Evolutionary conservation across 768 basidiomycete genomes (phyloP).

Genomic region (Piloderma croceum): DNA sequence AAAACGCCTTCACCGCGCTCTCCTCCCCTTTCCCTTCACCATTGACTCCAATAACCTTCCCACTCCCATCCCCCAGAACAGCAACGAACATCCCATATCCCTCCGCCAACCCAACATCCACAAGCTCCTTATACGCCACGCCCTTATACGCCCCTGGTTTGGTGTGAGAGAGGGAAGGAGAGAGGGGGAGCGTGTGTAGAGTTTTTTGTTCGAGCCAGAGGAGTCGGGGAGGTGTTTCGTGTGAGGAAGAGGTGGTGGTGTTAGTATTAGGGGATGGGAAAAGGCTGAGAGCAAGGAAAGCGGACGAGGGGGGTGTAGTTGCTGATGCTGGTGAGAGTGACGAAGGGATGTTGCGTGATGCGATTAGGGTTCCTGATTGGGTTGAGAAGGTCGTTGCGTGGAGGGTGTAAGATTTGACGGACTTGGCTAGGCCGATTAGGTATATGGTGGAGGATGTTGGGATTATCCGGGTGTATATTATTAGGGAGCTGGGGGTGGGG

Average conservation of each 20-base stretch:
- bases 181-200: slow-evolving; percentile 3
- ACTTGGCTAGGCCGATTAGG: slow-evolving; percentile 47
- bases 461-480: slow-evolving; percentile 59
- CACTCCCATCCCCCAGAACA: slow-evolving; percentile 47
- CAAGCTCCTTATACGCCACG: slow-evolving; percentile 42
- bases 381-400: slow-evolving; percentile 60
- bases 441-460: slow-evolving; percentile 51
- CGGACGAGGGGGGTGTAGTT: no score
- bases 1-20: slow-evolving; percentile 33
- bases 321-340: slow-evolving; percentile 31
- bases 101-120: slow-evolving; percentile 61
- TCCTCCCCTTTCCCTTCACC: slow-evolving; percentile 40
- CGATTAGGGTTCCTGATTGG: slow-evolving; percentile 45
- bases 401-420: slow-evolving; percentile 52
- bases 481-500: slow-evolving; percentile 43
- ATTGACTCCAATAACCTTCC: slow-evolving; percentile 48
- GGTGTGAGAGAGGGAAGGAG: neutral
- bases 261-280: no score
- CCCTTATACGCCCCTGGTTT: slow-evolving; percentile 41
- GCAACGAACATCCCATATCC: slow-evolving; percentile 57
- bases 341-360: slow-evolving; percentile 52
- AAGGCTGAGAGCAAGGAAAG: slow-evolving; percentile 32
- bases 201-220: slow-evolving; percentile 24
- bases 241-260: slow-evolving; percentile 3
- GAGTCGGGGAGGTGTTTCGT: slow-evolving; percentile 1